These are phyloP conservation scores for Geum urbanum DNA, from an alignment of 306 rosid genomes.

Conservation along the genomic window DNA sequence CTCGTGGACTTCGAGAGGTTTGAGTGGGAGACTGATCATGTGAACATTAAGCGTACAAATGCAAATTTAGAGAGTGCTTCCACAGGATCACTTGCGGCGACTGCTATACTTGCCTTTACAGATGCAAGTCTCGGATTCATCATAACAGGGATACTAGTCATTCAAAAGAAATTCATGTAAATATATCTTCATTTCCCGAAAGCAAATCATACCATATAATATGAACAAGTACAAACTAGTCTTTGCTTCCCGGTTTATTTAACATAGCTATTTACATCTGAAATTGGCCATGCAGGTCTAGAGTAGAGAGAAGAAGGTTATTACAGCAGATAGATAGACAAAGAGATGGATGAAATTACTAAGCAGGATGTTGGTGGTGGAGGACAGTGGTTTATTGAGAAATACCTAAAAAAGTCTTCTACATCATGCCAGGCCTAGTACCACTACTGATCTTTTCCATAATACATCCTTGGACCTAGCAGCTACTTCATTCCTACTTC, in stretches of 20 bases:
- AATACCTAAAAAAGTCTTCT: conserved; percentile 20
- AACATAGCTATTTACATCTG: conserved; percentile 65
- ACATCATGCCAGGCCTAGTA: conserved; percentile 8
- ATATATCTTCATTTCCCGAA: no score
- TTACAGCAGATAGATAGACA: conserved; percentile 34
- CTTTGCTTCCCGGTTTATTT: conserved; percentile 42
- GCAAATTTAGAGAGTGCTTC: no score
- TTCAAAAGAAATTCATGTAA: no score
- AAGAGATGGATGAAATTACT: conserved; percentile 14
- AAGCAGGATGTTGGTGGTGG: conserved; percentile 10
- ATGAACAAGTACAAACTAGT: conserved; percentile 27
- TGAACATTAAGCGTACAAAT: no score
- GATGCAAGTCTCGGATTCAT: neutral
- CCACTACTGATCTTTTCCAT: conserved; percentile 28
- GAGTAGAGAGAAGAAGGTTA: conserved; percentile 21
- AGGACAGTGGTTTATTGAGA: conserved; percentile 33
- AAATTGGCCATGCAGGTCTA: conserved; percentile 28
- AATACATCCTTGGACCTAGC: conserved; percentile 35
- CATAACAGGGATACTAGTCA: neutral
- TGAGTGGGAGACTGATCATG: no score
- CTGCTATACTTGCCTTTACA: no score
- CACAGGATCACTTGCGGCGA: no score
- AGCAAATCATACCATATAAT: conserved; percentile 22
- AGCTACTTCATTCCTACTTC: conserved; percentile 40
- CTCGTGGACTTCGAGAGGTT: neutral